Percentiles rank a stretch among this genome's conserved stretches.
phyloP scores from a whole-genome alignment of 2,329 filamentous ascomycete species.

The Colletotrichum horii region DNA sequence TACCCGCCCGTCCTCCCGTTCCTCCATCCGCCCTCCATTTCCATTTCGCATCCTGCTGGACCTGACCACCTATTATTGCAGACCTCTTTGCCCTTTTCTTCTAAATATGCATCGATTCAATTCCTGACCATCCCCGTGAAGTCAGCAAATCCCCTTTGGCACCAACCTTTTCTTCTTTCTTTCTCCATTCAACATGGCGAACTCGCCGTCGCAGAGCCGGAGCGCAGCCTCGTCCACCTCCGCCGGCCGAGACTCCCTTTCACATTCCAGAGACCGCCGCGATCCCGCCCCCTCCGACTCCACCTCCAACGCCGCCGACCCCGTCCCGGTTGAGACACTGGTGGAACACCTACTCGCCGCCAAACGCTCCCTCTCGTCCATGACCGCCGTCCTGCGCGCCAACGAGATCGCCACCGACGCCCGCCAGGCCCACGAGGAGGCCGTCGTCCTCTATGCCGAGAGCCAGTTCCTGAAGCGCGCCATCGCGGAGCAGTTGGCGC shows the following conservation, averaged over 20 bases:
- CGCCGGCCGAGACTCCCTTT: constrained; percentile 17
- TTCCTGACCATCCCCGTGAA: constrained; percentile 10
- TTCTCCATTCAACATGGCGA: constrained; percentile 22
- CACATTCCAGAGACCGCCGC: constrained; percentile 23
- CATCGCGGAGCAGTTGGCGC: constrained; percentile 59
- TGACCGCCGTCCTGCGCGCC: constrained; percentile 81
- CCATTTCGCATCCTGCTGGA: not conserved
- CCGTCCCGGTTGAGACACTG: constrained; percentile 72
- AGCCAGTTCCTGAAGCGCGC: constrained; percentile 70
- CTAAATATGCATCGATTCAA: constrained; percentile 21
- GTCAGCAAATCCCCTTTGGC: not conserved
- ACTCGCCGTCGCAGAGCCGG: constrained; percentile 14
- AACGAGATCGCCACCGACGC: constrained; percentile 84
- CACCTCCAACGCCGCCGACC: constrained; percentile 32
- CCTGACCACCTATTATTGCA: not conserved
- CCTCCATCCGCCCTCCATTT: not conserved
- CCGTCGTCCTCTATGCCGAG: constrained; percentile 73
- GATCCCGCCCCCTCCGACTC: constrained; percentile 27
- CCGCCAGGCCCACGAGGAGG: constrained; percentile 77
- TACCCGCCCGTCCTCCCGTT: not conserved
- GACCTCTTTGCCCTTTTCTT: not conserved
- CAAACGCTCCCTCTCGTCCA: constrained; percentile 85
- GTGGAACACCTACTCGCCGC: constrained; percentile 85
- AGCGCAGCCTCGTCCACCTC: constrained; percentile 23
- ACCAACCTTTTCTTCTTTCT: not conserved